Evolutionary conservation across 1,139 yeast species (phyloP).

Genomic region (Nakaseomyces glabratus): DNA sequence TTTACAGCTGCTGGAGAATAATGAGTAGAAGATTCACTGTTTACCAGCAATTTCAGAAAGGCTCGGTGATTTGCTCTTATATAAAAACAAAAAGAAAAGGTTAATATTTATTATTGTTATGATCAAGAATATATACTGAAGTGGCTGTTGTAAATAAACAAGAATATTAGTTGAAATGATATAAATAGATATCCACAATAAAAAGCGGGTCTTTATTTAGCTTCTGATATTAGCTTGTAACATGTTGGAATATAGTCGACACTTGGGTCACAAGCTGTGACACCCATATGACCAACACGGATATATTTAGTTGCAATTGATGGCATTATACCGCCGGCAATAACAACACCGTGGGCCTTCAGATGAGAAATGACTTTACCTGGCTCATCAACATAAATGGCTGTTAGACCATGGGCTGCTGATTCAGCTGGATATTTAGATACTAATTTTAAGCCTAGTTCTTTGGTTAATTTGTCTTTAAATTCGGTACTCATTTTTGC

Average conservation of each 20-base stretch:
- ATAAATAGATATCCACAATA: too few species aligned
- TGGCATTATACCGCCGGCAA: constrained; percentile 89
- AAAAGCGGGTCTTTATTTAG: neutral
- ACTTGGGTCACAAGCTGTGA: constrained; percentile 40
- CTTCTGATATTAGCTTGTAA: constrained; percentile 32
- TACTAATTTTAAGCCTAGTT: constrained; percentile 59
- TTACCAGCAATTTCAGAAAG: too few species aligned
- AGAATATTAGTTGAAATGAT: too few species aligned
- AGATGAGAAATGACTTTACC: constrained; percentile 50
- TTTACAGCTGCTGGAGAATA: constrained; percentile 11
- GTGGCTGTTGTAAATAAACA: too few species aligned
- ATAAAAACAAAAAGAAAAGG: too few species aligned
- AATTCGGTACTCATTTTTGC: constrained; percentile 53
- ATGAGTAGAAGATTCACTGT: too few species aligned
- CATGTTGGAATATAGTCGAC: constrained; percentile 35
- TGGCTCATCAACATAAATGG: constrained; percentile 77
- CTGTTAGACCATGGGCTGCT: constrained; percentile 84
- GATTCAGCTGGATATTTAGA: constrained; percentile 44
- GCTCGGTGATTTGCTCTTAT: too few species aligned
- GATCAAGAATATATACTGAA: too few species aligned
- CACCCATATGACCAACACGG: constrained; percentile 96
- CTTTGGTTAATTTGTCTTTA: constrained; percentile 45
- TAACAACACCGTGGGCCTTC: constrained; percentile 60
- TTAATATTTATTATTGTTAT: too few species aligned
- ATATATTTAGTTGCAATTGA: constrained; percentile 74